Evolutionary conservation across 495 filamentous ascomycete genomes (phyloP).

Genomic region (Penicillium riverlandense): DNA sequence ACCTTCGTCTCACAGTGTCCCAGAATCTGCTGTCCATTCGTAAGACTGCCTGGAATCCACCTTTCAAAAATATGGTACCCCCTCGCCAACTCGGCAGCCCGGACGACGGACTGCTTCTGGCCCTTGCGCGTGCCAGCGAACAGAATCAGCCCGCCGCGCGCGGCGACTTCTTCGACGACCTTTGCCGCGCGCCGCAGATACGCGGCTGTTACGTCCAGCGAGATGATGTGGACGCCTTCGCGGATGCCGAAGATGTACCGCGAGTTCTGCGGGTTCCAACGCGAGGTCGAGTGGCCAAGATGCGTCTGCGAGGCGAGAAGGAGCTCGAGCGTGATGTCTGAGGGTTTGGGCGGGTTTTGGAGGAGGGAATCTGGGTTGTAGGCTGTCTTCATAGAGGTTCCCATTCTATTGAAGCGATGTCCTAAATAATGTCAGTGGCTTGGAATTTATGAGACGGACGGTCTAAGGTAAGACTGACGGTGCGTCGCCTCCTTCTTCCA

Average conservation of each 20-base stretch:
- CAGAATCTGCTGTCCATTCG: constrained; percentile 86
- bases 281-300: constrained; percentile 83
- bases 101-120: constrained; percentile 70
- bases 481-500: too few species aligned
- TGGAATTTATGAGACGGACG: too few species aligned
- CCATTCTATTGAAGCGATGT: constrained; percentile 24
- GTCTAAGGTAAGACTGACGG: too few species aligned
- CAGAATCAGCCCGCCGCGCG: constrained; percentile 75
- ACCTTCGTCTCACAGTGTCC: constrained; percentile 56
- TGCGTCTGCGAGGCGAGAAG: constrained; percentile 87
- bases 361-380: constrained; percentile 66
- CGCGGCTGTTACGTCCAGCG: constrained; percentile 75
- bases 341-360: constrained; percentile 61
- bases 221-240: constrained; percentile 88
- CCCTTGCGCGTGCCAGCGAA: constrained; percentile 83
- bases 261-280: constrained; percentile 93
- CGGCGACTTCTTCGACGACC: constrained; percentile 79
- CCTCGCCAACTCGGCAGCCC: constrained; percentile 67
- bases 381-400: constrained; percentile 15
- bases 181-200: constrained; percentile 85
- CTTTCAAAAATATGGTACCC: constrained; percentile 89
- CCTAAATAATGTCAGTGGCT: constrained; percentile 9
- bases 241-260: constrained; percentile 93
- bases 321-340: constrained; percentile 82
- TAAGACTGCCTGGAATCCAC: constrained; percentile 89